A percentile compares a stretch with the other conserved stretches of the same genome.
Evolutionary conservation across 2,329 filamentous ascomycete species (phyloP).

Genomic region (Hypoxylon sp.): DNA sequence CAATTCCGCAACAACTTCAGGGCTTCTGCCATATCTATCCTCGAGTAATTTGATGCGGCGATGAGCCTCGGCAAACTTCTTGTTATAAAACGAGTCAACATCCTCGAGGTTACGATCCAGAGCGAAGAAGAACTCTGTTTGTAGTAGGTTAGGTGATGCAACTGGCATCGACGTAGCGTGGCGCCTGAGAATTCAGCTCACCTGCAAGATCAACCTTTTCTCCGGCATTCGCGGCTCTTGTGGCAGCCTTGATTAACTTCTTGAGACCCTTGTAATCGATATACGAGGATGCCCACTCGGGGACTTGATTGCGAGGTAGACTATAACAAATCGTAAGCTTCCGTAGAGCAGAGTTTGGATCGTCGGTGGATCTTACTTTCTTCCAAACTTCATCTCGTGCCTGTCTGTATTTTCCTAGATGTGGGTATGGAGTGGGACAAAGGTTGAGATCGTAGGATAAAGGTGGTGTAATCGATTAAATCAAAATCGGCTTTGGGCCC

Average conservation of each 20-base stretch:
- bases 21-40: slow-evolving; percentile 84
- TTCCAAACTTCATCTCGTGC: slow-evolving; percentile 72
- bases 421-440: slow-evolving; percentile 13
- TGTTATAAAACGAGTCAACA: slow-evolving; percentile 97
- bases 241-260: slow-evolving; percentile 90
- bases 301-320: slow-evolving; percentile 85
- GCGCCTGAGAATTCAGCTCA: slow-evolving; percentile 66
- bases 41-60: slow-evolving; percentile 88
- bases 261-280: slow-evolving; percentile 95
- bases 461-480: slow-evolving; percentile 3
- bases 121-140: slow-evolving; percentile 92
- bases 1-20: slow-evolving; percentile 78
- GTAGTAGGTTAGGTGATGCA: slow-evolving; percentile 58
- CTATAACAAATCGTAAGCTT: slow-evolving; percentile 57
- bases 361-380: slow-evolving; percentile 64
- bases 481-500: slow-evolving; percentile 6
- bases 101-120: slow-evolving; percentile 98
- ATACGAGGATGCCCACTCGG: slow-evolving; percentile 87
- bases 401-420: slow-evolving; percentile 6
- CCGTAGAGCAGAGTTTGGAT: slow-evolving; percentile 5
- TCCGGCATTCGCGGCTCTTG: slow-evolving; percentile 75
- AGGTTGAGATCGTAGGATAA: slow-evolving; percentile 9
- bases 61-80: slow-evolving; percentile 88
- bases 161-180: slow-evolving; percentile 54
- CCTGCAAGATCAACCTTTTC: slow-evolving; percentile 90